These are phyloP conservation scores for Ligustrum vulgare DNA, from an alignment of 257 asterid genomes.

Conservation along the genomic window DNA sequence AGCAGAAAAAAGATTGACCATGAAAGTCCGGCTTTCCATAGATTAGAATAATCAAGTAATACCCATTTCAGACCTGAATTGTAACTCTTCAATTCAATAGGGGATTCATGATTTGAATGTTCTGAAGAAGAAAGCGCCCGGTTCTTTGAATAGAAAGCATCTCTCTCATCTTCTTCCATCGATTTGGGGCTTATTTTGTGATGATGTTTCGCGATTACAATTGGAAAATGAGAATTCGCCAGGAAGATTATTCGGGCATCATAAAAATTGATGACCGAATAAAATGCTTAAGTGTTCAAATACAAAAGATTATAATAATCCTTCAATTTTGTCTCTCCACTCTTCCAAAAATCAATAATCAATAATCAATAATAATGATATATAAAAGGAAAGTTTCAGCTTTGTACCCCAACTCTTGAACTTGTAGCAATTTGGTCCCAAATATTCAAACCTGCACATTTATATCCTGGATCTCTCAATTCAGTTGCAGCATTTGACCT, in stretches of 20 bases:
- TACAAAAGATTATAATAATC: neutral
- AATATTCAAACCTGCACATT: neutral
- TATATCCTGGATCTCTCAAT: neutral
- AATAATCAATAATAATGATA: neutral
- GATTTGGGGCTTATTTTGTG: neutral
- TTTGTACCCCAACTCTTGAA: neutral
- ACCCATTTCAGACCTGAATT: conserved; percentile 70
- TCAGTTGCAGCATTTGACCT: neutral
- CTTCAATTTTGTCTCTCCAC: too few species aligned
- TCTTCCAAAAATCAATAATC: too few species aligned
- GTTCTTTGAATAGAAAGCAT: conserved; percentile 24
- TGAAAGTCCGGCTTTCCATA: conserved; percentile 72
- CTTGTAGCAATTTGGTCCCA: neutral
- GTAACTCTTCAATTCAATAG: conserved; percentile 45
- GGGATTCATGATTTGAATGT: conserved; percentile 31
- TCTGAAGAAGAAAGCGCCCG: conserved; percentile 20
- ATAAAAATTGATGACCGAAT: neutral
- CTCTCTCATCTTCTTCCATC: conserved; percentile 48
- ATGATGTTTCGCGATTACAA: neutral
- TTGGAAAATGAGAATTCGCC: neutral
- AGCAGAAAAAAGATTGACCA: conserved; percentile 83
- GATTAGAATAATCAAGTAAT: conserved; percentile 65
- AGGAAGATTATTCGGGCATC: neutral
- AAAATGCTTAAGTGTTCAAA: neutral
- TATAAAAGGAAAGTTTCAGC: neutral